Evolutionary conservation across 495 filamentous ascomycete genomes (phyloP), one percentile per base, ranked within the genome.

Genomic region (Lasiosphaeria hispida): DNA sequence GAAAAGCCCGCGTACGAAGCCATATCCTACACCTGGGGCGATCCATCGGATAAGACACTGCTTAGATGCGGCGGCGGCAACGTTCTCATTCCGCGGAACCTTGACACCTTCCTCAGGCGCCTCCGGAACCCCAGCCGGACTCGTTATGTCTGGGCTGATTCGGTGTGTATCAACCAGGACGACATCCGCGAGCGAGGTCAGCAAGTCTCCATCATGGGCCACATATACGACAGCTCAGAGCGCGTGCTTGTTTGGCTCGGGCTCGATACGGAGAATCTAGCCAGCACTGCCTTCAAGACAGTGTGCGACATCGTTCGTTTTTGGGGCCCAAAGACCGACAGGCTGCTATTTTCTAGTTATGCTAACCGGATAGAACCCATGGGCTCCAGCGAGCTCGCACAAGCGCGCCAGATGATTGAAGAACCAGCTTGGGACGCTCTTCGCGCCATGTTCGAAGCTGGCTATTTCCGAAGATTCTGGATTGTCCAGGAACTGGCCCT

Each of bases 101-200:
- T 61, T 36, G 36, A 55, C 17, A 36, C 34, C 17, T 48, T 50
- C 10, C 53, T 64, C 18, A 13, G 10, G 7, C 30, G 42, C 4
- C 37, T 64, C 18, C 62, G 62, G 5, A 3, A 57, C 18, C 10
- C 51, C 0, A 33, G 8, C n/a, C 47, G 37, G 9, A 40, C 39
- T 8, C 47, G 62, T 6, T 9, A 38, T 15, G 45, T 67, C 9
- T 67, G 61, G 64, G 57, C 60, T 8, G 65, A 67, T 40, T 57
- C 64, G 10, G 48, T 64, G 8, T 64, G 65, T 55, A 70, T 70
- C 54, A 66, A 70, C 52, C 68, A 68, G 48, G 19, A 59, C 18
- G 59, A 63, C 19, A 64, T 64, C 37, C 50, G 37, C 14, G 63
- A 70, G 58, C 61, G 63, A 8, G 58, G 55, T n/a, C 49, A 62